Base-by-base conservation (phyloP, 768 basidiomycete species). In the Termitomyces eurrhizus region DNA sequence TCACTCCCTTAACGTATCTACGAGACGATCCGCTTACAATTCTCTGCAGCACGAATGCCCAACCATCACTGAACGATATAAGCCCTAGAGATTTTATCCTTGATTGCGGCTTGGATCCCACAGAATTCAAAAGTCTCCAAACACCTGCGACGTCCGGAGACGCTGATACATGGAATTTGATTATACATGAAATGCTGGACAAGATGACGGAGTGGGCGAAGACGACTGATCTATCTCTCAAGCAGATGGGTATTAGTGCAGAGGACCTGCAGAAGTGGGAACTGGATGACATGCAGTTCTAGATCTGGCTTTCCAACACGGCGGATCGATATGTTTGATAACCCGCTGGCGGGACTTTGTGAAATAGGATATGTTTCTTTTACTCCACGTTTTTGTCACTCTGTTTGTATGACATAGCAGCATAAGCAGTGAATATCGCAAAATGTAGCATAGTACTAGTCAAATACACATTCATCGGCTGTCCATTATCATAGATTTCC, bases 201-300 rank as follows among this genome's bases (percentile, higher is more conserved):
- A 58, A 58, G n/a, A 49, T 58, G 46, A 58, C 57, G 37, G 57
- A 58, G 41, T 58, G 57, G 57, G 48, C 39, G 8, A 51, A 58
- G 37, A 49, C 57, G 14, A 49, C 57, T 8, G 21, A 50, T 3
- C 2, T 51, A 7, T 29, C 35, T 29, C 36, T 58, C 26, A 51
- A 3, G 26, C 37, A 58, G 18, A 41, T 58, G 48, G 57, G 46
- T 21, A 24, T 56, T 14, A 44, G 45, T 37, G 26, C 18, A 16
- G 44, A 56, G 21, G 45, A 56, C 21, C 4, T 56, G 18, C 56
- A 56, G 21, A 48, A 5, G 7, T 56, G 24, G 8, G 33, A 21
- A 36, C 16, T 56, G 21, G 56, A 46, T 16, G 56, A 56, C 21
- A 14, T 24, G 16, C 52, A 53, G 9, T 16, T 41, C 13, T 53